Conservation (phyloP, 2,329 filamentous ascomycete species). For the Exophiala bonariae region DNA sequence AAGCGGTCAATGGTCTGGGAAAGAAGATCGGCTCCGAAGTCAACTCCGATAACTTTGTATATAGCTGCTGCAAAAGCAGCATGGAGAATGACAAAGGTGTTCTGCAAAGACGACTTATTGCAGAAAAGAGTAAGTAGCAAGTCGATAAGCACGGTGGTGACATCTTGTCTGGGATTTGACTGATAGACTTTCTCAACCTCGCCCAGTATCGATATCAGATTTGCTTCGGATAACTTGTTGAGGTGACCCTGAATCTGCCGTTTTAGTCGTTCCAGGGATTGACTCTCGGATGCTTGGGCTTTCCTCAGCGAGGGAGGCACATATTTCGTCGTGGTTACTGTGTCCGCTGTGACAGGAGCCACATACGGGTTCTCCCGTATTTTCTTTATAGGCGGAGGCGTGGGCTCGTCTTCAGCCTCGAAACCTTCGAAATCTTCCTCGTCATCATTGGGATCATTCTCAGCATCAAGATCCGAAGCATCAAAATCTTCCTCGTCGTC, state of each 20-base stretch:
- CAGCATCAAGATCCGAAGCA: not conserved
- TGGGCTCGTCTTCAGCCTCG: constrained; percentile 34
- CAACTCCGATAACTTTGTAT: constrained; percentile 82
- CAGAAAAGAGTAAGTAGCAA: constrained; percentile 76
- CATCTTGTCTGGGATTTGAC: constrained; percentile 80
- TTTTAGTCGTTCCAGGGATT: constrained; percentile 67
- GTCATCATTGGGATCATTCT: constrained; percentile 25
- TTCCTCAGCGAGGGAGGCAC: constrained; percentile 81
- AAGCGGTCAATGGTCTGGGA: constrained; percentile 77
- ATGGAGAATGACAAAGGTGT: constrained; percentile 87
- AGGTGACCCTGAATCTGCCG: constrained; percentile 84
- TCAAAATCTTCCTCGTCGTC: constrained; percentile 10
- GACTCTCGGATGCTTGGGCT: constrained; percentile 61
- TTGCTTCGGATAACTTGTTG: constrained; percentile 90
- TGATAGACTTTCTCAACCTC: constrained; percentile 83
- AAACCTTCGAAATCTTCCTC: constrained; percentile 41
- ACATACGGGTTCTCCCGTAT: constrained; percentile 84
- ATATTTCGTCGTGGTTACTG: constrained; percentile 66
- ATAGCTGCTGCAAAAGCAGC: constrained; percentile 86
- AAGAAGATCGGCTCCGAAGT: constrained; percentile 84
- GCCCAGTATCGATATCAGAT: constrained; percentile 77
- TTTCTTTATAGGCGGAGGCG: constrained; percentile 43
- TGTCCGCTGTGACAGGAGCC: constrained; percentile 57
- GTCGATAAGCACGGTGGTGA: constrained; percentile 77
- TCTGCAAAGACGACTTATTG: constrained; percentile 74